phyloP scores from a whole-genome alignment of 2,329 filamentous ascomycete species.

The Xylariomycetidae sp. region DNA sequence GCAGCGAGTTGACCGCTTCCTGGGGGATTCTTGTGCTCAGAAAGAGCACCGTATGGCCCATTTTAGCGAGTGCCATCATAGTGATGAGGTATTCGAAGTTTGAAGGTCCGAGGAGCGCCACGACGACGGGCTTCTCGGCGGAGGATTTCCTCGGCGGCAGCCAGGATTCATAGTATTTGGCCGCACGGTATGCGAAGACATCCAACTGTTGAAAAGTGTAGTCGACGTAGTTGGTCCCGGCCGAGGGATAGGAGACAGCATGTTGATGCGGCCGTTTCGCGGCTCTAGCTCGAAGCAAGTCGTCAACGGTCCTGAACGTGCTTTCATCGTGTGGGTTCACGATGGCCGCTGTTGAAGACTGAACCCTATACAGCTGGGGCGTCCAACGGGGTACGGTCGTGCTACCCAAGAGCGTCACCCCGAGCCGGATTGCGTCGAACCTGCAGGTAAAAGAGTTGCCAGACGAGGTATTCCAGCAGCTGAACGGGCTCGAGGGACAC shows the following conservation, averaged over 20 bases:
- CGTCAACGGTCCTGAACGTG: constrained; percentile 28
- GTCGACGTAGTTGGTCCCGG: constrained; percentile 37
- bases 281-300: constrained; percentile 32
- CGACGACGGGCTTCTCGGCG: constrained; percentile 24
- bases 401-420: constrained; percentile 39
- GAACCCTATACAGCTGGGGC: not conserved
- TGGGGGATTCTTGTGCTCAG: constrained; percentile 30
- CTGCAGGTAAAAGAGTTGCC: constrained; percentile 33
- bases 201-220: constrained; percentile 42
- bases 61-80: constrained; percentile 45
- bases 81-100: constrained; percentile 50
- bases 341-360: not conserved
- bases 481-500: constrained; percentile 34
- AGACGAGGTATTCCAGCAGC: constrained; percentile 28
- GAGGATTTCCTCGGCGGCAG: constrained; percentile 11
- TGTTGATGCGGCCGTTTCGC: constrained; percentile 27
- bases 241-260: constrained; percentile 37
- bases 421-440: constrained; percentile 34
- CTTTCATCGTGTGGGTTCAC: constrained; percentile 5
- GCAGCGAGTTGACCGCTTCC: constrained; percentile 25
- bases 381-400: constrained; percentile 32
- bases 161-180: constrained; percentile 13
- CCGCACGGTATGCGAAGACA: constrained; percentile 27
- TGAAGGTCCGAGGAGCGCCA: constrained; percentile 46
- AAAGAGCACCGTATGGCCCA: constrained; percentile 44